phyloP scores from a whole-genome alignment of 495 filamentous ascomycete genomes.

The Hyaloscypha hepaticicola region DNA sequence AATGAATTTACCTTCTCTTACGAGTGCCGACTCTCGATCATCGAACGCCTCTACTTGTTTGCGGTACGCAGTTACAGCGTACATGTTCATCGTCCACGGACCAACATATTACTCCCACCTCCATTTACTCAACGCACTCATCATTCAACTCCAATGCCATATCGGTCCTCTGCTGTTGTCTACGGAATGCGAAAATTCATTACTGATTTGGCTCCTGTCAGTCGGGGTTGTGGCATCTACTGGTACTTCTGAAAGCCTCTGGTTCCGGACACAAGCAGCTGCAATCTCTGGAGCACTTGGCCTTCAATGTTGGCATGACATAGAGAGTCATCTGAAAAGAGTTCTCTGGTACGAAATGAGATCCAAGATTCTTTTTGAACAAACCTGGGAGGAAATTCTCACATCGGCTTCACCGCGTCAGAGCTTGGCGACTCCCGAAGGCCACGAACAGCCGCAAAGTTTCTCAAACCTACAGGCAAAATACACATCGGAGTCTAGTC shows the following conservation, averaged over 20 bases:
- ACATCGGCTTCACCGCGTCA: neutral
- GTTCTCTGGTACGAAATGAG: conserved; percentile 39
- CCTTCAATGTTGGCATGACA: conserved; percentile 32
- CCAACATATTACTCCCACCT: conserved; percentile 52
- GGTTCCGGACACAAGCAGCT: conserved; percentile 29
- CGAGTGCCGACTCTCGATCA: neutral
- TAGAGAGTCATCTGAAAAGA: conserved; percentile 29
- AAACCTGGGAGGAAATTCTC: conserved; percentile 2
- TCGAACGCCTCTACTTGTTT: conserved; percentile 43
- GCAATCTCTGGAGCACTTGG: conserved; percentile 22
- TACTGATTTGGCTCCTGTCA: conserved; percentile 42
- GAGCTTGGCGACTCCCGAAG: neutral
- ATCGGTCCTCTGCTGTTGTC: conserved; percentile 31
- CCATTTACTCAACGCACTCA: conserved; percentile 37
- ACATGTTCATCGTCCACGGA: conserved; percentile 52
- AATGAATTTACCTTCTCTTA: conserved; percentile 32
- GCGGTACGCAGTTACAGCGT: conserved; percentile 45
- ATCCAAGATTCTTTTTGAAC: neutral
- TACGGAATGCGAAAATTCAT: conserved; percentile 19
- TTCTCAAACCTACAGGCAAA: neutral
- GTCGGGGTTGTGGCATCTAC: conserved; percentile 42
- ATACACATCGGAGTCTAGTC: conserved; percentile 18
- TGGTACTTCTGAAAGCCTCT: conserved; percentile 34
- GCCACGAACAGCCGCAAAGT: neutral
- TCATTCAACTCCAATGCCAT: conserved; percentile 34